Conservation (phyloP, 441 rosid genomes). For the Pelargonium hybrid region DNA sequence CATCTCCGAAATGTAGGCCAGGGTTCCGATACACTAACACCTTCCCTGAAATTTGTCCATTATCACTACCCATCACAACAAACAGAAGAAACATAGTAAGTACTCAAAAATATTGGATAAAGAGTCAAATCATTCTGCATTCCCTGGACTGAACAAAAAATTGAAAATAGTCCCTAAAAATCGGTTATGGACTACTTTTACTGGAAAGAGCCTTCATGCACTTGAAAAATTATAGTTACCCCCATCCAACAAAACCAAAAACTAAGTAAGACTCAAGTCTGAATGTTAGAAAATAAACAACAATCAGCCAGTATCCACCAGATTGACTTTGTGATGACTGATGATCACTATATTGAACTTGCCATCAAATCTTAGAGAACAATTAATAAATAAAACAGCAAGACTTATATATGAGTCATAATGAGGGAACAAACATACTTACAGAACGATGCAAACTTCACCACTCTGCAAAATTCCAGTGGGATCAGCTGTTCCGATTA, state of each 20-base stretch:
- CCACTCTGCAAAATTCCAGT: slow-evolving; percentile 39
- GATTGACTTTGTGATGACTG: not conserved
- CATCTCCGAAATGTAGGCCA: slow-evolving; percentile 74
- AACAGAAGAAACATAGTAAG: not conserved
- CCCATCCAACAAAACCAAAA: too few species aligned
- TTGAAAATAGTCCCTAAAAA: not conserved
- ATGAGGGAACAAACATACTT: slow-evolving; percentile 18
- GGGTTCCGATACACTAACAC: slow-evolving; percentile 73
- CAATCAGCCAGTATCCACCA: not conserved
- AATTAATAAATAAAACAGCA: too few species aligned
- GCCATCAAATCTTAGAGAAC: too few species aligned
- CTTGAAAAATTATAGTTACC: too few species aligned
- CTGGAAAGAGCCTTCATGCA: too few species aligned
- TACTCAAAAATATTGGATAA: not conserved
- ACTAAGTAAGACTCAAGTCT: too few species aligned
- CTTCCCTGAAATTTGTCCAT: slow-evolving; percentile 64
- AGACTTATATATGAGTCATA: not conserved
- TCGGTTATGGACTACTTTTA: too few species aligned
- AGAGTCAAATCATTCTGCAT: too few species aligned
- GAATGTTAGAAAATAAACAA: not conserved
- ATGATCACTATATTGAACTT: too few species aligned
- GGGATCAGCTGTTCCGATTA: slow-evolving; percentile 89
- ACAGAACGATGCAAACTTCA: slow-evolving; percentile 79
- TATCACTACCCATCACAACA: slow-evolving; percentile 31
- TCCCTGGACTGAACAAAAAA: too few species aligned